Percentiles rank a stretch among this genome's conserved stretches.
These are phyloP conservation scores for Didymella arachidicola DNA, from an alignment of 2,329 filamentous ascomycete species.

Conservation along the genomic window DNA sequence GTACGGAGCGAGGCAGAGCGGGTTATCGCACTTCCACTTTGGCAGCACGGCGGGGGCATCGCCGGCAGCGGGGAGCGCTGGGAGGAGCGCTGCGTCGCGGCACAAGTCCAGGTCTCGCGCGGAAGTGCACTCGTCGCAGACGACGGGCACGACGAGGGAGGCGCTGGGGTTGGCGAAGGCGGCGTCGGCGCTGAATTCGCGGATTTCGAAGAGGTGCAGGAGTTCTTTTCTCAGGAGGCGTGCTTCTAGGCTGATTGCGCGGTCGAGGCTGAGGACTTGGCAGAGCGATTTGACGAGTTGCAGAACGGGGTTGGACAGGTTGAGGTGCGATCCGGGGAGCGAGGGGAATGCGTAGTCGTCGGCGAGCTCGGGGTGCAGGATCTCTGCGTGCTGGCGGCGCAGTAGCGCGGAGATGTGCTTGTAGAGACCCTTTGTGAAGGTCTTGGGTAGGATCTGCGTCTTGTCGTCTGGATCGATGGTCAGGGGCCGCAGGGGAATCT, in stretches of 20 bases:
- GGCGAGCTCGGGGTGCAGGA: constrained; percentile 86
- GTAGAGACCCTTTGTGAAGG: constrained; percentile 87
- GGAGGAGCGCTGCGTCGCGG: constrained; percentile 82
- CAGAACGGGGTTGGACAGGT: constrained; percentile 73
- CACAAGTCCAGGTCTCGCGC: constrained; percentile 90
- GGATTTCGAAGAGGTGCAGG: constrained; percentile 87
- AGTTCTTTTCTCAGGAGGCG: constrained; percentile 88
- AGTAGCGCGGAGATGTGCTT: constrained; percentile 87
- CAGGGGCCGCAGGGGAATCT: constrained; percentile 65
- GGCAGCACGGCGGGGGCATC: constrained; percentile 59
- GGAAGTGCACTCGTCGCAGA: constrained; percentile 90
- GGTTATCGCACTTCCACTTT: constrained; percentile 75
- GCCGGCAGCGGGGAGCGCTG: constrained; percentile 48
- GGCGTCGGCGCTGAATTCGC: constrained; percentile 90
- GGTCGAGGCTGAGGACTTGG: constrained; percentile 90
- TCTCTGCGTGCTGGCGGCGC: constrained; percentile 83
- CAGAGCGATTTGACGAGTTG: constrained; percentile 93
- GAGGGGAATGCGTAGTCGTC: constrained; percentile 85
- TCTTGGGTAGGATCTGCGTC: constrained; percentile 76
- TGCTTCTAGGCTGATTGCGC: constrained; percentile 87
- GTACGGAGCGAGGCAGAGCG: constrained; percentile 72
- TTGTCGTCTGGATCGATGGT: constrained; percentile 64
- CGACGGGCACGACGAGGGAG: constrained; percentile 77
- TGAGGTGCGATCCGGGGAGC: constrained; percentile 75
- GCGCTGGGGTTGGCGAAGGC: constrained; percentile 86